Evolutionary conservation across 768 basidiomycete genomes (phyloP).

Genomic region (Daedaleopsis sinensis): DNA sequence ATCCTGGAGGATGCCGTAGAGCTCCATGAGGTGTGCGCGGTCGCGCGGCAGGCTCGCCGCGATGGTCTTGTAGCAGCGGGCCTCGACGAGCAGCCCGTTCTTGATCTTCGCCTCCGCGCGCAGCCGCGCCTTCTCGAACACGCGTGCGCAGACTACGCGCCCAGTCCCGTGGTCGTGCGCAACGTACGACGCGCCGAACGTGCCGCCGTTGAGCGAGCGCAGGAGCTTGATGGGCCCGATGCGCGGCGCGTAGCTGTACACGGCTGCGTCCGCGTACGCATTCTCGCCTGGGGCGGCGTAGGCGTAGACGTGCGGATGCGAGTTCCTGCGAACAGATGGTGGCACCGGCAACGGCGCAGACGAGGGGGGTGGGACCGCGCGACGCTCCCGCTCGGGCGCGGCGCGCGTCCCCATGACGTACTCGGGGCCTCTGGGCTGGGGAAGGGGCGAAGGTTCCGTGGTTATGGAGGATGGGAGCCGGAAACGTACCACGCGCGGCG

Average conservation of each 20-base stretch:
- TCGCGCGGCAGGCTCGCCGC: constrained; percentile 17
- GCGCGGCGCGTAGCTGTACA: neutral
- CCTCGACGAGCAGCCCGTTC: constrained; percentile 21
- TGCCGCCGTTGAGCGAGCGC: constrained; percentile 21
- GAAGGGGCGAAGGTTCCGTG: constrained; percentile 2
- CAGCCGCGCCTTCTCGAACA: constrained; percentile 21
- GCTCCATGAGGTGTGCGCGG: constrained; percentile 28
- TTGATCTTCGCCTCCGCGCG: neutral
- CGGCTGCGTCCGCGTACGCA: neutral
- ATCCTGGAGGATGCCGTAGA: constrained; percentile 30
- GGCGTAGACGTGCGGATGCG: neutral
- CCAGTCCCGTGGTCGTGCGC: constrained; percentile 22
- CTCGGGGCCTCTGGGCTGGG: neutral
- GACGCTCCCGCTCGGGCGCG: neutral
- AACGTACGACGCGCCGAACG: constrained; percentile 23
- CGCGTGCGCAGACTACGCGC: constrained; percentile 26
- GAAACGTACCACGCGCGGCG: neutral
- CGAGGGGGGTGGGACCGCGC: neutral
- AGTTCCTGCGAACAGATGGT: neutral
- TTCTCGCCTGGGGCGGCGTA: neutral
- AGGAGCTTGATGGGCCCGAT: constrained; percentile 27
- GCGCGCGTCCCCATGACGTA: neutral
- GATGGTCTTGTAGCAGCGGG: constrained; percentile 29
- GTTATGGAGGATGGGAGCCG: neutral
- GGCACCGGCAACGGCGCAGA: neutral